Conservation (phyloP, 2,329 filamentous ascomycete species). For the Paecilomyces niveus region DNA sequence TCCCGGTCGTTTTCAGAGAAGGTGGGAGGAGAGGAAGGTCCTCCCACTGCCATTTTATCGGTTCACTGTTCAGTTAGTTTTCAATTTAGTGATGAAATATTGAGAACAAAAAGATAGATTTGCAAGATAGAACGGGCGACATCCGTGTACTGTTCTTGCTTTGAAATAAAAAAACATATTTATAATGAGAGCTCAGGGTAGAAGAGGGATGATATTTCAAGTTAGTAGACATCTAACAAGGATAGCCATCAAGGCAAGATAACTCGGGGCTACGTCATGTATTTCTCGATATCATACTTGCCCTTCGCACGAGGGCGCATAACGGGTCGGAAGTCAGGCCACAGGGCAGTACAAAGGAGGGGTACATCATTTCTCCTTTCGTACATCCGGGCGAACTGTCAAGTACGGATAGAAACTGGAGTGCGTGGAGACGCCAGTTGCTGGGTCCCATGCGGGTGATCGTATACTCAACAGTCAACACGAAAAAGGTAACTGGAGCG, state of each 20-base stretch:
- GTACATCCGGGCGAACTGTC: not conserved
- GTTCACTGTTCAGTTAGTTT: too few relatives aligned
- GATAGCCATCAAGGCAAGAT: not conserved
- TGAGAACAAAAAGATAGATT: too few relatives aligned
- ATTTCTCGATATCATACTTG: not conserved
- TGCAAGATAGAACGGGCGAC: not conserved
- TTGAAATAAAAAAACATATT: too few relatives aligned
- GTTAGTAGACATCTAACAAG: not conserved
- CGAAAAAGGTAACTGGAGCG: not conserved
- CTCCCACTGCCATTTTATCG: not conserved
- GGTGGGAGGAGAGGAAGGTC: not conserved
- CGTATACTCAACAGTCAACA: not conserved
- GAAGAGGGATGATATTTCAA: not conserved
- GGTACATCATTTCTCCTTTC: not conserved
- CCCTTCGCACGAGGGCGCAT: not conserved
- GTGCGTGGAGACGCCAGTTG: not conserved
- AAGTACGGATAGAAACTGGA: not conserved
- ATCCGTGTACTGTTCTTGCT: not conserved
- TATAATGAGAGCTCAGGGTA: too few relatives aligned
- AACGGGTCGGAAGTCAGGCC: not conserved
- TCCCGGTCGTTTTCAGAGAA: not conserved
- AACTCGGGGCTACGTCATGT: not conserved
- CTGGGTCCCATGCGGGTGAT: not conserved
- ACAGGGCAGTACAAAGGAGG: not conserved
- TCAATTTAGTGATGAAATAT: too few relatives aligned